These are phyloP conservation scores for Neltuma alba DNA, from an alignment of 306 rosid species.

Conservation along the genomic window DNA sequence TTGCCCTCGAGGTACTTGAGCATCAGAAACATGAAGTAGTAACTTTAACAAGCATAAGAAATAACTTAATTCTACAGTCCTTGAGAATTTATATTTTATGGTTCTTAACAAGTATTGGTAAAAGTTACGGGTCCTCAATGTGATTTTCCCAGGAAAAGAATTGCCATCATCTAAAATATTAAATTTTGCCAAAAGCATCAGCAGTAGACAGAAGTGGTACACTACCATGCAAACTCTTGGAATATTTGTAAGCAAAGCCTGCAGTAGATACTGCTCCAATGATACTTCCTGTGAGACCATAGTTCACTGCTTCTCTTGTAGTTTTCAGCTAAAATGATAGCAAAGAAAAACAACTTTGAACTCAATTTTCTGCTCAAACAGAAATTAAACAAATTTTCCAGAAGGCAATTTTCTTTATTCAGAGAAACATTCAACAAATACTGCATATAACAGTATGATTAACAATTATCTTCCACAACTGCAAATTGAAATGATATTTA, in stretches of 20 bases:
- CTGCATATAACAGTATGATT: not conserved
- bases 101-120: not conserved
- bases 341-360: not conserved
- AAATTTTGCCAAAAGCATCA: not conserved
- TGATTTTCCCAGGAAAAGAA: not conserved
- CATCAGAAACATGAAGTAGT: not conserved
- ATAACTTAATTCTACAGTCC: not conserved
- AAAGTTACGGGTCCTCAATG: not conserved
- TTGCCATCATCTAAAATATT: constrained; percentile 13
- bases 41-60: not conserved
- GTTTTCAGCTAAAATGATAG: constrained; percentile 62
- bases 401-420: constrained; percentile 15
- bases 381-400: not conserved
- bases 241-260: constrained; percentile 59
- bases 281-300: constrained; percentile 67
- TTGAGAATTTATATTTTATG: not conserved
- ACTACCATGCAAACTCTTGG: constrained; percentile 68
- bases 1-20: not conserved
- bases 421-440: not conserved
- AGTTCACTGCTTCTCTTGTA: constrained; percentile 69
- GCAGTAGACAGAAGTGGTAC: constrained; percentile 18
- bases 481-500: not conserved
- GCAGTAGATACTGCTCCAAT: constrained; percentile 82
- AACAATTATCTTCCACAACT: not conserved
- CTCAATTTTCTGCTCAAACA: constrained; percentile 27